phyloP scores from a whole-genome alignment of 2,329 filamentous ascomycete genomes.

The Venturia aucupariae region DNA sequence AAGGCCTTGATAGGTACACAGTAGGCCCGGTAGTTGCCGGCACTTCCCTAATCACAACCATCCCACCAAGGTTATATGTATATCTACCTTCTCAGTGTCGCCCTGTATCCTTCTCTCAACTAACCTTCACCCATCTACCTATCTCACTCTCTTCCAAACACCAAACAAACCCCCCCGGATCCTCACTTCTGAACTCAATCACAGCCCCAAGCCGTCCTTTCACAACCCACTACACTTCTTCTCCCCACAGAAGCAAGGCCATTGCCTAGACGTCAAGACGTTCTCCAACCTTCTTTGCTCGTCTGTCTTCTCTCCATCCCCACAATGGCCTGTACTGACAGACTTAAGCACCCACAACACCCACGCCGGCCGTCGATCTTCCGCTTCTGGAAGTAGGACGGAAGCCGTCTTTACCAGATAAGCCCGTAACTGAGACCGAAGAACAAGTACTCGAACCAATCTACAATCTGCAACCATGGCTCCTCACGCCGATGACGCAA shows the following conservation, averaged over 20 bases:
- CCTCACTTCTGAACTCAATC: background rate
- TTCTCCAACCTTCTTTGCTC: conserved; percentile 98
- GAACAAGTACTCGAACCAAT: conserved; percentile 15
- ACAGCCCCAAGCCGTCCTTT: background rate
- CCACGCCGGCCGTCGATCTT: conserved; percentile 93
- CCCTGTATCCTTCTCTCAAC: no score
- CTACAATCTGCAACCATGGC: conserved; percentile 57
- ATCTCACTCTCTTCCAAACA: background rate
- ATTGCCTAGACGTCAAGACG: conserved; percentile 68
- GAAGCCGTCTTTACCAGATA: conserved; percentile 39
- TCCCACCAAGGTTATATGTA: no score
- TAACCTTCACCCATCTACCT: background rate
- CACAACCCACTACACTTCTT: background rate
- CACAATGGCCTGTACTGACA: conserved; percentile 7
- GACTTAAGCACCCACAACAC: conserved; percentile 78
- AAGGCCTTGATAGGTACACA: no score
- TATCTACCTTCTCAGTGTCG: no score
- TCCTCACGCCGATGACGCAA: conserved; percentile 73
- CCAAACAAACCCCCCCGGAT: background rate
- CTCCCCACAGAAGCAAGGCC: conserved; percentile 20
- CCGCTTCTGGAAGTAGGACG: conserved; percentile 73
- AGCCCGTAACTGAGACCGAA: conserved; percentile 16
- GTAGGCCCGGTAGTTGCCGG: no score
- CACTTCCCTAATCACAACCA: no score
- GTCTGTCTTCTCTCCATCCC: conserved; percentile 46